Evolutionary conservation across 1,284 basidiomycete species (phyloP), one percentile per base, ranked within the genome.

Genomic region (Puccinia novopanici): DNA sequence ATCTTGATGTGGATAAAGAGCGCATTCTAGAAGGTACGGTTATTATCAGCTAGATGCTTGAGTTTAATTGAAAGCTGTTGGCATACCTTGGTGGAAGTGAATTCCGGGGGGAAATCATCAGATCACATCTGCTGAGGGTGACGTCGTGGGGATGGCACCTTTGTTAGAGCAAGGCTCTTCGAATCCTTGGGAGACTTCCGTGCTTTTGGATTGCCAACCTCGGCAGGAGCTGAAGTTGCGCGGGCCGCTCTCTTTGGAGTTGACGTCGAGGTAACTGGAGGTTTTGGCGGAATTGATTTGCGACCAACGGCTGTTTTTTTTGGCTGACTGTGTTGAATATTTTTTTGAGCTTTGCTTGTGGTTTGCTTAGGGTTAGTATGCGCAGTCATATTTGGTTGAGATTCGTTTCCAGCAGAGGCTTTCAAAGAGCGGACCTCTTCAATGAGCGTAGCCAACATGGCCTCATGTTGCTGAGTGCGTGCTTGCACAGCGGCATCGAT

Each of bases 1-100:
- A 75, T 63, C 24, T 75, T 75, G 42, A 77, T 78, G 42, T 78
- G 76, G 12, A 78, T 30, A 67, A 67, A 48, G 17, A 77, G 55
- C 24, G 75, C 65, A 52, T 10, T 24, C 75, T 77, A 71, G 22
- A 67, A 13, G 45, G 34, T 34, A 48, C 45, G 8, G 3, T 59
- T 12, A 8, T 10, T 17, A n/a, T 59, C 55, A 59, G 55, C n/a
- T 59, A 59, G 27, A 12, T n/a, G n/a, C 34, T 34, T 34, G 34
- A 34, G 34, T 34, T 34, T 1, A 34, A 34, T 34, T 34, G 34
- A 34, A 34, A 34, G 34, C 34, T 34, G 34, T 34, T 34, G 34
- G 34, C 34, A 34, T 34, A 34, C 34, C 34, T 34, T 34, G 34
- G 34, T 34, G 34, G 34, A 34, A 34, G 34, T 34, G 34, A 34